phyloP scores from a whole-genome alignment of 164 flowering plant genomes.

The Berberis vulgaris region DNA sequence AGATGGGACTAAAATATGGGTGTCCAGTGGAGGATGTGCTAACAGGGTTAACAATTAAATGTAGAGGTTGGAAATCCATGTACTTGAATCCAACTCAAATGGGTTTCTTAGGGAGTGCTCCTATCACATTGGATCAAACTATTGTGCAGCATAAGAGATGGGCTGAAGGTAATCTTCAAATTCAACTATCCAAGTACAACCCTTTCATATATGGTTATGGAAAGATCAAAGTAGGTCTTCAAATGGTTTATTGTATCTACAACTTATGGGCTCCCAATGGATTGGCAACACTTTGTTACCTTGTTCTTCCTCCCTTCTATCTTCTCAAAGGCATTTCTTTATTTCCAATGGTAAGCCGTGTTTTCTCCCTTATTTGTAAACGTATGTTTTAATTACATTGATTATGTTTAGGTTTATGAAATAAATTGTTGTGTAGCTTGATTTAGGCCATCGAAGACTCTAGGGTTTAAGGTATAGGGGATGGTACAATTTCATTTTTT shows the following conservation, averaged over 20 bases:
- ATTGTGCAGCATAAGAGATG: slow-evolving; percentile 75
- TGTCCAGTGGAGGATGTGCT: slow-evolving; percentile 58
- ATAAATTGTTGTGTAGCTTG: too few relatives aligned
- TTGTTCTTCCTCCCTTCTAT: slow-evolving; percentile 47
- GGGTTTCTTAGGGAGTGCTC: slow-evolving; percentile 51
- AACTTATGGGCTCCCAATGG: slow-evolving; percentile 46
- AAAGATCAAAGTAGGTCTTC: slow-evolving; percentile 36
- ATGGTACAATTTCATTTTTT: too few relatives aligned
- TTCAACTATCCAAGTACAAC: slow-evolving; percentile 40
- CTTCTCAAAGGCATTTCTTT: slow-evolving; percentile 50
- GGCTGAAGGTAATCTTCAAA: slow-evolving; percentile 69
- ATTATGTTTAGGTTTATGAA: not conserved
- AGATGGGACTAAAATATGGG: slow-evolving; percentile 68
- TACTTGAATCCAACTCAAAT: slow-evolving; percentile 33
- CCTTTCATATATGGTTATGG: slow-evolving; percentile 42
- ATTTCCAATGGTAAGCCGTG: slow-evolving; percentile 43
- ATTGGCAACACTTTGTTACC: slow-evolving; percentile 45
- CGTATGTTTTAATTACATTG: too few relatives aligned
- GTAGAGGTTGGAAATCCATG: slow-evolving; percentile 60
- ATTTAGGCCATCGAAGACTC: too few relatives aligned
- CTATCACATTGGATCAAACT: slow-evolving; percentile 33
- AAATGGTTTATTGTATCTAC: slow-evolving; percentile 40
- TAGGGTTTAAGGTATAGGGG: too few relatives aligned
- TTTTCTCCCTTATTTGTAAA: not conserved
- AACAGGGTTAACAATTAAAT: slow-evolving; percentile 56